Evolutionary conservation across 2,329 filamentous ascomycete genomes (phyloP), one percentile per base, ranked within the genome.

Genomic region (Aspergillus luchuensis): DNA sequence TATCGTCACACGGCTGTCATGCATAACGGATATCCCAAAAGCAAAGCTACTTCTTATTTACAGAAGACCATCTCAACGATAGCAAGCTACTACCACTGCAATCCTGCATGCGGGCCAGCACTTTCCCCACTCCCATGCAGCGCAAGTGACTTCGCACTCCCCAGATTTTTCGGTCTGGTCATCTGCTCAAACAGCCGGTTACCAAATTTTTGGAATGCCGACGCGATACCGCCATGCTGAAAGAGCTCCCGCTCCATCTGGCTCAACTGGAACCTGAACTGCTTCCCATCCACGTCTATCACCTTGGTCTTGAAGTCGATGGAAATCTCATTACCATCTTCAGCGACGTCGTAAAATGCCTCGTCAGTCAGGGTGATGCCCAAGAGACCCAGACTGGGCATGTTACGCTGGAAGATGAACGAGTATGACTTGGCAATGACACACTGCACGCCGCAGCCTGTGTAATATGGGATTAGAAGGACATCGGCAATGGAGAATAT

Each of bases 401-500:
- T 76, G 64, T 83, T 82, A 2, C 79, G 74, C 6, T 71, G 71
- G 57, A 79, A 82, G 59, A 82, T 82, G 66, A 82, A 82, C 0
- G 78, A 74, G 58, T 81, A 82, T 0, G 75, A 79, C 50, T 72
- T 67, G 1, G 79, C 80, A 56, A 82, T 80, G 0, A 82, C 78
- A 55, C 75, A 79, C 62, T 78, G 61, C 1, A 81, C 72, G 1
- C 76, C 62, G 11, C 54, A 58, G 0, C 63, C 67, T 66, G 21
- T 2, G 28, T 13, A 10, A 11, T 17, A 30, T 2, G 3, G 28
- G 6, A 23, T 48, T n/a, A 43, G 8, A 21, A n/a, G 4, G 5
- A 10, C 4, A 19, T 2, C 2, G 8, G 11, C 8, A n/a, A 28
- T 15, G 5, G 11, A 15, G 23, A 39, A 8, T 19, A 2, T 19